Conservation (phyloP, 495 filamentous ascomycete genomes). For the Stereocaulon alpinum region DNA sequence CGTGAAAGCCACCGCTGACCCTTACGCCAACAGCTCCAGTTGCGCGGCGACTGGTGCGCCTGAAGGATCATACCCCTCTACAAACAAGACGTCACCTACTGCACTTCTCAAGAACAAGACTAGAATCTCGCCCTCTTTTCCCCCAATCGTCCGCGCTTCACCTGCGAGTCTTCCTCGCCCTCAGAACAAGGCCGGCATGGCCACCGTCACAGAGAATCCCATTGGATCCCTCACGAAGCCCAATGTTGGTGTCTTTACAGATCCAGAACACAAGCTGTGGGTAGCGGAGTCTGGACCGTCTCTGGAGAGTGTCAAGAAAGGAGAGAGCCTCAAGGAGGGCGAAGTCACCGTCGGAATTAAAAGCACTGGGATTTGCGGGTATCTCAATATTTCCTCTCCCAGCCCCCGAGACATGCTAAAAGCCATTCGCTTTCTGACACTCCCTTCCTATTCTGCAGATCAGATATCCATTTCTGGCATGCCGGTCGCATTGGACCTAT, state of each 20-base stretch:
- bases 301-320: conserved; percentile 61
- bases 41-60: conserved; percentile 8
- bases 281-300: conserved; percentile 67
- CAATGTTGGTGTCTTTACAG: conserved; percentile 93
- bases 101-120: conserved; percentile 11
- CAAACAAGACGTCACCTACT: conserved; percentile 1
- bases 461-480: conserved; percentile 52
- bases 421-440: background rate
- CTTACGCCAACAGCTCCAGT: conserved; percentile 1
- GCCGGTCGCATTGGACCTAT: conserved; percentile 34
- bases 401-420: background rate
- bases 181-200: conserved; percentile 15
- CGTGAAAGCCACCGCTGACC: conserved; percentile 2
- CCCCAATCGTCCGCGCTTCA: conserved; percentile 7
- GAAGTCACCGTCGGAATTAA: conserved; percentile 44
- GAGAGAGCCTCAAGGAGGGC: conserved; percentile 59
- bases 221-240: conserved; percentile 40
- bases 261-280: conserved; percentile 86
- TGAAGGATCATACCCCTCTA: background rate
- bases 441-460: conserved; percentile 32
- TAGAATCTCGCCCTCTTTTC: conserved; percentile 12
- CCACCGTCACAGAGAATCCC: conserved; percentile 11
- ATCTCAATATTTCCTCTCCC: conserved; percentile 23
- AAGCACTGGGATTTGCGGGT: conserved; percentile 44
- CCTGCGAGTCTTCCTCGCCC: conserved; percentile 3